Evolutionary conservation across 345 rosid genomes (phyloP).

Genomic region (Corchorus capsularis): DNA sequence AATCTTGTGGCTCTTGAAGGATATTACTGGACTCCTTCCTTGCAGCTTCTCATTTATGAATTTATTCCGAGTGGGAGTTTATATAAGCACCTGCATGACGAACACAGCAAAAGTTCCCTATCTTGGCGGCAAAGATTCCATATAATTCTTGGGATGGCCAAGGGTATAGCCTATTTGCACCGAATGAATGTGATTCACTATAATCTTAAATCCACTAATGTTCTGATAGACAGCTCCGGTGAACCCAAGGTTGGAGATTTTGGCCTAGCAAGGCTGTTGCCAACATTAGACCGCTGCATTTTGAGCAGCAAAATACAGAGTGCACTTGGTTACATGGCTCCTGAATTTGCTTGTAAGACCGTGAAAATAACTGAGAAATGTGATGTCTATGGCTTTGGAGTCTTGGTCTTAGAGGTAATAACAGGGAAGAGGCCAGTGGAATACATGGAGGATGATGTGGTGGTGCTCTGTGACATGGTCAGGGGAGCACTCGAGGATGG

Average conservation of each 20-base stretch:
- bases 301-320: conserved; percentile 97
- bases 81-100: conserved; percentile 74
- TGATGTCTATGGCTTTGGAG: conserved; percentile 91
- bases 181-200: conserved; percentile 71
- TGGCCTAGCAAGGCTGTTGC: conserved; percentile 81
- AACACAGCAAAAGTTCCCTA: conserved; percentile 41
- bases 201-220: conserved; percentile 90
- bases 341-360: conserved; percentile 93
- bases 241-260: conserved; percentile 89
- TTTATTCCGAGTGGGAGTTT: conserved; percentile 72
- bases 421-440: conserved; percentile 94
- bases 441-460: conserved; percentile 94
- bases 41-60: conserved; percentile 87
- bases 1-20: conserved; percentile 87
- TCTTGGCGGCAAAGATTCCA: conserved; percentile 88
- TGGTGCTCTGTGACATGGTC: conserved; percentile 86
- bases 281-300: conserved; percentile 76
- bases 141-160: conserved; percentile 83
- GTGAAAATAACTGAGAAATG: conserved; percentile 95
- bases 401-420: conserved; percentile 78
- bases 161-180: conserved; percentile 84
- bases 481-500: conserved; percentile 80
- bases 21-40: conserved; percentile 87
- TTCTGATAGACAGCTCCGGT: conserved; percentile 75
- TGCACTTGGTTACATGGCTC: conserved; percentile 97